A percentile compares a stretch with the other conserved stretches of the same genome.
Conservation (phyloP, 179 eudicot species). For the Spinacia oleracea region DNA sequence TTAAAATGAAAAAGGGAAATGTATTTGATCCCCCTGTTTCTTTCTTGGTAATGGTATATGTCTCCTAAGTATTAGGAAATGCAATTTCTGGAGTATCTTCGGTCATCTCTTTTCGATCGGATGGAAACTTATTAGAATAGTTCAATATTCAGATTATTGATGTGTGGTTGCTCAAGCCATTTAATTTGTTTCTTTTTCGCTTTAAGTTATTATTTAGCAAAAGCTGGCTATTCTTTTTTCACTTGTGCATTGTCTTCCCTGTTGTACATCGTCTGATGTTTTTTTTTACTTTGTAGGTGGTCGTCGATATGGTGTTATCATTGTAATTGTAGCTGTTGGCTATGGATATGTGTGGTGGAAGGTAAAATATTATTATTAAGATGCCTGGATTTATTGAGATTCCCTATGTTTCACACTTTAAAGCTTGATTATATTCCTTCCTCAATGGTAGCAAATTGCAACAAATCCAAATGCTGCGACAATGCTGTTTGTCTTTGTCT, state of each 20-base stretch:
- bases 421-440: conserved; percentile 3
- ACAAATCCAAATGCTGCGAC: not conserved
- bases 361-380: conserved; percentile 41
- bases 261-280: not conserved
- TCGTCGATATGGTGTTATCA: conserved; percentile 48
- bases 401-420: not conserved
- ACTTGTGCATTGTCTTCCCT: too few species aligned
- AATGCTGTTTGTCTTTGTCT: not conserved
- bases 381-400: not conserved
- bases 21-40: not conserved
- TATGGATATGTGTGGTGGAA: conserved; percentile 85
- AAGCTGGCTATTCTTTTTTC: not conserved
- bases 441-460: not conserved
- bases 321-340: conserved; percentile 57
- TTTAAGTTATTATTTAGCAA: not conserved
- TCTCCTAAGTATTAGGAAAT: not conserved
- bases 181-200: not conserved
- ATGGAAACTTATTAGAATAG: not conserved
- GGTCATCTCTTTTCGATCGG: not conserved
- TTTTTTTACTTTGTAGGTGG: conserved; percentile 40
- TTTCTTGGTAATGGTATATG: not conserved
- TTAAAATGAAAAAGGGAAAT: too few species aligned
- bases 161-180: not conserved
- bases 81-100: not conserved
- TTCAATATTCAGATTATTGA: not conserved